Evolutionary conservation across 768 basidiomycete species (phyloP).

Genomic region (Boletellus ananas): DNA sequence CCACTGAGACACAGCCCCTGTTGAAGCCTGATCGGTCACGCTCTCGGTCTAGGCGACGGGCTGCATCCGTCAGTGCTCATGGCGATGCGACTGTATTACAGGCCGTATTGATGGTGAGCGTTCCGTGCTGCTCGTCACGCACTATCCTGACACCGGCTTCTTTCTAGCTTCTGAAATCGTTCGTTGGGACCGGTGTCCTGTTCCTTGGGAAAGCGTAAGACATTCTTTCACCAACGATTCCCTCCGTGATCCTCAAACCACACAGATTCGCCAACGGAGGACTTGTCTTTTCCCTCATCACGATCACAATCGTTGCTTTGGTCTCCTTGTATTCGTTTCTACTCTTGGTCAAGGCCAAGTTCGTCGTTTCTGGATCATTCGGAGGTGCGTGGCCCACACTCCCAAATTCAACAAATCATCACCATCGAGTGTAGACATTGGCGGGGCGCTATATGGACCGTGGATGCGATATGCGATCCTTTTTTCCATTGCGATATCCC

Average conservation of each 20-base stretch:
- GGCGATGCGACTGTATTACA: constrained; percentile 91
- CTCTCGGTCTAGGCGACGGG: constrained; percentile 53
- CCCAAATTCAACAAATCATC: constrained; percentile 1
- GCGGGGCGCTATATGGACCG: constrained; percentile 84
- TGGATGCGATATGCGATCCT: constrained; percentile 93
- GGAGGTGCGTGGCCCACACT: constrained; percentile 57
- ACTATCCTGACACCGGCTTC: constrained; percentile 1
- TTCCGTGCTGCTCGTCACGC: background rate
- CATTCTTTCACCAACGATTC: background rate
- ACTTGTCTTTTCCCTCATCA: constrained; percentile 78
- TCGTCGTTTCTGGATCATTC: constrained; percentile 87
- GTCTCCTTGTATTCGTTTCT: constrained; percentile 94
- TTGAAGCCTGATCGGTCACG: constrained; percentile 42
- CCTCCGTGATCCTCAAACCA: background rate
- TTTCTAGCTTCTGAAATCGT: constrained; percentile 79
- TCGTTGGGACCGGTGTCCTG: constrained; percentile 92
- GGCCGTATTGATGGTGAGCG: constrained; percentile 84
- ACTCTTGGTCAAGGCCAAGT: constrained; percentile 81
- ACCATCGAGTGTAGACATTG: constrained; percentile 63
- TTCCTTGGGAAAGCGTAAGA: constrained; percentile 90
- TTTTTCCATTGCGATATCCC: constrained; percentile 82
- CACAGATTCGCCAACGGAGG: constrained; percentile 92
- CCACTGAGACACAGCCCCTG: constrained; percentile 55
- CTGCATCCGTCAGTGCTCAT: constrained; percentile 53
- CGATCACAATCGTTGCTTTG: constrained; percentile 75